These are phyloP conservation scores for Artemisia annua DNA, from an alignment of 129 eudicot genomes.

Conservation along the genomic window DNA sequence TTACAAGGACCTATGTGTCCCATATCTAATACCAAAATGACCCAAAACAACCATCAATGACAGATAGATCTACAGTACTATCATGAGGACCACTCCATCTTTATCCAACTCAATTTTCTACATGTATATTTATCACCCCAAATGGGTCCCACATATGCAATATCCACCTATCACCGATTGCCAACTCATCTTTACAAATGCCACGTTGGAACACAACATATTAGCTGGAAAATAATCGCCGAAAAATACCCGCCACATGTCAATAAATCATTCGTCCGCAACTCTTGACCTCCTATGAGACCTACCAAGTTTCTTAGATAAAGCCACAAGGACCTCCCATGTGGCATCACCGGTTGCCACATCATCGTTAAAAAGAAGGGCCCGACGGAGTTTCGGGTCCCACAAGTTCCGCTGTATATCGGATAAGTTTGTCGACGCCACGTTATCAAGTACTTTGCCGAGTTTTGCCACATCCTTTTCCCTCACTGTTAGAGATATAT, in stretches of 20 bases:
- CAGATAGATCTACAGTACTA: slow-evolving; percentile 35
- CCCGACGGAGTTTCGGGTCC: slow-evolving; percentile 53
- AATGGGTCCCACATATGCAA: no score
- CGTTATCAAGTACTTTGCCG: slow-evolving; percentile 62
- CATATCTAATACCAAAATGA: slow-evolving; percentile 14
- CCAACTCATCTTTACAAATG: slow-evolving; percentile 24
- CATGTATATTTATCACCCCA: not conserved
- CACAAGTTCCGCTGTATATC: slow-evolving; percentile 63
- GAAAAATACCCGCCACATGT: slow-evolving; percentile 36
- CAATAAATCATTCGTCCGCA: slow-evolving; percentile 24
- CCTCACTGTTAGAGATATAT: slow-evolving; percentile 71
- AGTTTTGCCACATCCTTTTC: slow-evolving; percentile 62
- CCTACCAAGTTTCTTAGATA: slow-evolving; percentile 49
- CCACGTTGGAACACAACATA: slow-evolving; percentile 19
- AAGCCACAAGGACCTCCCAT: slow-evolving; percentile 64
- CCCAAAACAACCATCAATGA: not conserved
- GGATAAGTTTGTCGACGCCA: slow-evolving; percentile 65
- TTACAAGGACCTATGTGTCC: slow-evolving; percentile 25
- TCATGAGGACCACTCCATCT: slow-evolving; percentile 31
- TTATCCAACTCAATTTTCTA: slow-evolving; percentile 14
- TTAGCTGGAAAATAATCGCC: slow-evolving; percentile 18
- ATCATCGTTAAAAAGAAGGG: slow-evolving; percentile 58
- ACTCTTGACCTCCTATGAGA: slow-evolving; percentile 49
- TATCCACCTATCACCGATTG: slow-evolving; percentile 18
- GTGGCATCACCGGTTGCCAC: slow-evolving; percentile 76